Evolutionary conservation across 164 flowering plant species (phyloP).

Genomic region (Saururus chinensis): DNA sequence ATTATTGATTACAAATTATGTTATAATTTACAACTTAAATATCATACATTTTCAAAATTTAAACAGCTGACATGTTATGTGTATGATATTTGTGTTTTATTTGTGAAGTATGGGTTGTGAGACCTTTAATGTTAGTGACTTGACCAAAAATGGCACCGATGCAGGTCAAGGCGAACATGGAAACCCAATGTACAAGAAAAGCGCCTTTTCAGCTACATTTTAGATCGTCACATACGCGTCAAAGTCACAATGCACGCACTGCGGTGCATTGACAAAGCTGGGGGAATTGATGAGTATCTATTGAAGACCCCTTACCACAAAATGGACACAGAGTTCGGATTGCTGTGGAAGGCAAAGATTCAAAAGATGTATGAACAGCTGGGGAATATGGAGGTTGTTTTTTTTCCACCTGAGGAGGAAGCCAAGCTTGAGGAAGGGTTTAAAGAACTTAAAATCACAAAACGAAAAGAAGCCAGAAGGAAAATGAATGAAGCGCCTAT

Average conservation of each 20-base stretch:
- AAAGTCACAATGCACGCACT: constrained; percentile 70
- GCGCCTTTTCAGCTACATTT: constrained; percentile 52
- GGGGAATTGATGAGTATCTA: constrained; percentile 45
- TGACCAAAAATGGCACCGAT: neutral
- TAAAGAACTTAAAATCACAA: constrained; percentile 29
- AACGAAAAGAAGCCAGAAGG: constrained; percentile 36
- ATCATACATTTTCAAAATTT: no score
- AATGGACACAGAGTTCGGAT: constrained; percentile 27
- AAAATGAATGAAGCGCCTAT: constrained; percentile 17
- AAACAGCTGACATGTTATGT: no score
- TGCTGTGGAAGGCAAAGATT: constrained; percentile 25
- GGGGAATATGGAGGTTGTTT: constrained; percentile 35
- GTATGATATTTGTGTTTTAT: neutral
- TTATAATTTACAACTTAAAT: no score
- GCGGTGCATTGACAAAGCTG: constrained; percentile 77
- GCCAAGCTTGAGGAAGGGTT: constrained; percentile 42
- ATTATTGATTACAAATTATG: no score
- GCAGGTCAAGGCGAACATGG: constrained; percentile 57
- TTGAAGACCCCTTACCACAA: constrained; percentile 25
- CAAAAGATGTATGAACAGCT: constrained; percentile 27
- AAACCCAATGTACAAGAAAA: constrained; percentile 59
- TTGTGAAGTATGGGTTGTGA: no score
- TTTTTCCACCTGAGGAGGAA: constrained; percentile 50
- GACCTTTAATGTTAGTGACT: no score
- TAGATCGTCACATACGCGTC: constrained; percentile 51